These are phyloP conservation scores for Lepidium sativum DNA, from an alignment of 345 rosid genomes.

Conservation along the genomic window DNA sequence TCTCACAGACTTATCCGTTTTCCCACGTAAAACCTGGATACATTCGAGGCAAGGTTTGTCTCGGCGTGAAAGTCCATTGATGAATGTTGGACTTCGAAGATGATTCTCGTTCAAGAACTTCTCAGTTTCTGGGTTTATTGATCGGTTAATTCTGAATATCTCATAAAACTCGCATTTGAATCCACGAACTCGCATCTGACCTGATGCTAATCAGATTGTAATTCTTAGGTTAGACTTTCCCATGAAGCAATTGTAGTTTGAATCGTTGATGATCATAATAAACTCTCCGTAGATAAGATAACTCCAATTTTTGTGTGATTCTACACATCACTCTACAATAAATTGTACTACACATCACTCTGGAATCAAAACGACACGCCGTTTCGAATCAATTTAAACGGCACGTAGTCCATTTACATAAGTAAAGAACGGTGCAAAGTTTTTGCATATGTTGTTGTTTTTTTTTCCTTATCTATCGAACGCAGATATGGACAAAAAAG, in stretches of 20 bases:
- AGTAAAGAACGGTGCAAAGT: background rate
- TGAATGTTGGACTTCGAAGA: constrained; percentile 4
- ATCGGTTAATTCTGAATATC: background rate
- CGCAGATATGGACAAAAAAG: background rate
- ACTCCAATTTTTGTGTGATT: background rate
- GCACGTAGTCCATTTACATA: background rate
- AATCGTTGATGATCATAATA: background rate
- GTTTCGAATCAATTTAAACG: background rate
- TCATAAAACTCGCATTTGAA: background rate
- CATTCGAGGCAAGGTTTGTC: constrained; percentile 34
- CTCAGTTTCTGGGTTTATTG: constrained; percentile 7
- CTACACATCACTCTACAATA: too few relatives aligned
- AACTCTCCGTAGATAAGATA: background rate
- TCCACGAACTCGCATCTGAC: background rate
- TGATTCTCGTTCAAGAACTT: background rate
- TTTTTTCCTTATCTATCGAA: background rate
- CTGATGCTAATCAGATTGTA: too few relatives aligned
- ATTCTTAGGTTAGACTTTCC: too few relatives aligned
- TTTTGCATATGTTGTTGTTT: background rate
- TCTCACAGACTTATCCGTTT: constrained; percentile 31
- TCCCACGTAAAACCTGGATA: constrained; percentile 28
- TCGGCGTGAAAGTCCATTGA: constrained; percentile 29
- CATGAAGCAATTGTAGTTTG: too few relatives aligned
- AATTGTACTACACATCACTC: too few relatives aligned
- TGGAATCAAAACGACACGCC: background rate